Conservation (phyloP, 768 basidiomycete species). For the Hygrocybe punicea region DNA sequence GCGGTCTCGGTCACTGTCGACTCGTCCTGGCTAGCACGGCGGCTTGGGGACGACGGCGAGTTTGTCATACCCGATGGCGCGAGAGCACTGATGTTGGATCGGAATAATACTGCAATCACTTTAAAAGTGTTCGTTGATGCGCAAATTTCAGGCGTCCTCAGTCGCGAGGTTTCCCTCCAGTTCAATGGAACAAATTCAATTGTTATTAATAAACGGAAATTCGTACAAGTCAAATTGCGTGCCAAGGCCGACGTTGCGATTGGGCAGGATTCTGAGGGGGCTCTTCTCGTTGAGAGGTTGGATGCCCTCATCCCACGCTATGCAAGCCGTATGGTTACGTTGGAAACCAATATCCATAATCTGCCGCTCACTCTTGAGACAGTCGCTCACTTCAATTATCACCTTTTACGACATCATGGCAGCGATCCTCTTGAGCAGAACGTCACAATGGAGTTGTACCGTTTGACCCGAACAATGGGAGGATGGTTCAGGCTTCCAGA, state of each 20-base stretch:
- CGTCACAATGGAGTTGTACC: slow-evolving; percentile 19
- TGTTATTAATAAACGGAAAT: neutral
- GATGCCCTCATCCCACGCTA: neutral
- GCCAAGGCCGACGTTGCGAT: neutral
- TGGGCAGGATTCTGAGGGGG: neutral
- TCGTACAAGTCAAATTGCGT: neutral
- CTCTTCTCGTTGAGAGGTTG: slow-evolving; percentile 1
- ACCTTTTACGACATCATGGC: slow-evolving; percentile 23
- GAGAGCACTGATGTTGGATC: neutral
- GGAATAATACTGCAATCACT: neutral
- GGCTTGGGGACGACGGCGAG: neutral
- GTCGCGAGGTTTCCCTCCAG: neutral
- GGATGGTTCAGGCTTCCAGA: neutral
- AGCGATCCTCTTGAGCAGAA: slow-evolving; percentile 20
- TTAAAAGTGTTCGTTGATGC: neutral
- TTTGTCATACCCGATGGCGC: neutral
- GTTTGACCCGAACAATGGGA: slow-evolving; percentile 8
- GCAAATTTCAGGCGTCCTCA: neutral
- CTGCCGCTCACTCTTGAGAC: neutral
- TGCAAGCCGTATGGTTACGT: neutral
- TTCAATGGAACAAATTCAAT: neutral
- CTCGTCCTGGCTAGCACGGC: neutral
- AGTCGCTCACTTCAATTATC: slow-evolving; percentile 26
- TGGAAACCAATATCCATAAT: neutral
- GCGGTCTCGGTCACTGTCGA: neutral